Base-by-base conservation (phyloP, 108 stramenopile species). In the Nitzschia inconspicua region DNA sequence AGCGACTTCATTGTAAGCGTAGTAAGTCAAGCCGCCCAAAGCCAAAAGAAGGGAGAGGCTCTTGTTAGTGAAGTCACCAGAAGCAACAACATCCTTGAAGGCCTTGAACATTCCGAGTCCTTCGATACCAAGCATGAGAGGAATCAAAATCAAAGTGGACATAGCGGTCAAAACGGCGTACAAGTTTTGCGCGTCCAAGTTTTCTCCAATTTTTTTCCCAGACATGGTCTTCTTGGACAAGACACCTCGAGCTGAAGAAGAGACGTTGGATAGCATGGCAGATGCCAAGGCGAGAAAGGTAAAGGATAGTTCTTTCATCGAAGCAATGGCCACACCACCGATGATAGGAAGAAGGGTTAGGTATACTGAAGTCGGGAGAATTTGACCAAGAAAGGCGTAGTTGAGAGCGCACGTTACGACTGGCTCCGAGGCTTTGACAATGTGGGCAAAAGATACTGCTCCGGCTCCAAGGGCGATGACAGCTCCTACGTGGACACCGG, bases 1-100 rank as follows among this genome's bases (percentile, higher is more conserved):
- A 40, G 97, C 97, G 19, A 98, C 97, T 73, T 98, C 97, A 62
- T 98, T 98, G 91, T 98, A 98, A n/a, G 95, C 88, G 72, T 98
- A 98, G 87, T 97, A 98, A 19, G 79, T 65, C 37, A 69, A 68
- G 53, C 88, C 88, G 47, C 71, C 74, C 16, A 84, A 70, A 27
- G 71, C 81, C 46, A 89, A 49, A 36, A 85, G 68, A 22, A 62
- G 57, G 41, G 82, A 66, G 41, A 84, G 68, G 42, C 59, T 49
- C 77, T 82, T 82, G 50, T 75, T 81, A 40, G 77, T 86, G 76
- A 58, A 80, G 22, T 88, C 88, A 46, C 92, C 95, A 2, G 82
- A 73, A 20, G 84, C 68, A 37, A 95, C 91, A 35, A 89, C 76
- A 14, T 75, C 52, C 75, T 85, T 84, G 55, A 86, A 88, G 55